These are phyloP conservation scores for Lichtheimia corymbifera DNA, from an alignment of 371 early-diverging fungal genomes.

Conservation along the genomic window DNA sequence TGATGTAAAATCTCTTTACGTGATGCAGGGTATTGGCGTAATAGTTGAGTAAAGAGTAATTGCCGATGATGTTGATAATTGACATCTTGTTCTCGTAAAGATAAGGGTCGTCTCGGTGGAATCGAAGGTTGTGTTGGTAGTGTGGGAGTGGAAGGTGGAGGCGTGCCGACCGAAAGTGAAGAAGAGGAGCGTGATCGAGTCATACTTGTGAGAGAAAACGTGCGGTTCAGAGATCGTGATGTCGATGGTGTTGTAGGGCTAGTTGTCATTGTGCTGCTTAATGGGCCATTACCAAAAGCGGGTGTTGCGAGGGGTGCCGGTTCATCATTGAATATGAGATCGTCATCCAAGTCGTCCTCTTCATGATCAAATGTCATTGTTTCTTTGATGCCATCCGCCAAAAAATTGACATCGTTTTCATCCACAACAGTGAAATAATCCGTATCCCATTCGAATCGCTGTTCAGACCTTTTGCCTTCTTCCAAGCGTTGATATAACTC, in stretches of 20 bases:
- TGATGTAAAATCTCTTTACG: slow-evolving; percentile 67
- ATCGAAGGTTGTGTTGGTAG: slow-evolving; percentile 5
- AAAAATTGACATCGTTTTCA: slow-evolving; percentile 66
- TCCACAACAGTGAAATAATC: slow-evolving; percentile 66
- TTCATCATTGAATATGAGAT: slow-evolving; percentile 37
- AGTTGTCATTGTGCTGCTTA: slow-evolving; percentile 10
- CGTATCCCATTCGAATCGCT: slow-evolving; percentile 61
- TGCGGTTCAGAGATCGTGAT: slow-evolving; percentile 20
- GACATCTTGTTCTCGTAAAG: slow-evolving; percentile 69
- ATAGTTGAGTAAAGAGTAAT: slow-evolving; percentile 59
- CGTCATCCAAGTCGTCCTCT: slow-evolving; percentile 22
- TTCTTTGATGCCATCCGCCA: slow-evolving; percentile 29
- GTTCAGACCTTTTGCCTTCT: slow-evolving; percentile 21
- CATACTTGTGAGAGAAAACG: slow-evolving; percentile 24
- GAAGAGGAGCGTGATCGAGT: slow-evolving; percentile 40
- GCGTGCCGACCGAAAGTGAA: slow-evolving; percentile 29
- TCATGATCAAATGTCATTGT: slow-evolving; percentile 15
- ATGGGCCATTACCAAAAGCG: slow-evolving; percentile 10
- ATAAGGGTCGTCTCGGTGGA: slow-evolving; percentile 48
- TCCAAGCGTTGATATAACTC: slow-evolving; percentile 55
- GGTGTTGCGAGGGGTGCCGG: not conserved
- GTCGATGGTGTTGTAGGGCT: slow-evolving; percentile 39
- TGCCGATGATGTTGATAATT: slow-evolving; percentile 72
- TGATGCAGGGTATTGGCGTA: slow-evolving; percentile 73
- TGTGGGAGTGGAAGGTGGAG: slow-evolving; percentile 28